Evolutionary conservation across 2,329 filamentous ascomycete genomes (phyloP), one percentile per base, ranked within the genome.

Genomic region (Colletotrichum salicis): DNA sequence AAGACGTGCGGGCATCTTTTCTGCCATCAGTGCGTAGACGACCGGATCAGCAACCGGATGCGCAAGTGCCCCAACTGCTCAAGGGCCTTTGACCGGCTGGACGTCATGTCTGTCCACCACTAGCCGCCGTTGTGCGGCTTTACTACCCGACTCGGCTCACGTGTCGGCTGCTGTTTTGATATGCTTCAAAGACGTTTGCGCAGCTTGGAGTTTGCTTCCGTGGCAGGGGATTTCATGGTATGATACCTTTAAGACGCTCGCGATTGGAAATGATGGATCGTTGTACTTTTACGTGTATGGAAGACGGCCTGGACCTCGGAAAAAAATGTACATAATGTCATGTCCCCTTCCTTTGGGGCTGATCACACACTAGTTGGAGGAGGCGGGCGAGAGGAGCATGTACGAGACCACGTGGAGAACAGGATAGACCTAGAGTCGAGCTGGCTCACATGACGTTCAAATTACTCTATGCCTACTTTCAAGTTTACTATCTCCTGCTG

Each of bases 1-100:
- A 97, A 96, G 84, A 95, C 94, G 1, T 99, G 96, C 81, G 96
- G 96, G 1, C 96, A 99, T 81, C 90, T 97, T 60, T 97, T 98
- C 82, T 99, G 96, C 87, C 92, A 92, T 78, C 88, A 91, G 59
- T 99, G 96, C 80, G 93, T 98, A 29, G 94, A 97, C 75, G 93
- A 97, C 78, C 92, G 96, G 69, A 91, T 98, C 73, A 91, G 90
- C 57, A 97, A 96, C 78, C 93, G 96, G 45, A 95, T 96, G 84
- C 90, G 96, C 76, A 98, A 98, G 82, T 99, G 96, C 79, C 96
- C 96, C 3, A 96, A 94, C 76, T 99, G 97, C 86, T 94, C 93
- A 77, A 93, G 93, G 82, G 91, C 94, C 4, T 99, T 99, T 80
- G 96, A 97, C 78, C 93, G 91, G 80, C 93, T 93, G 82, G 96